Percentiles rank a stretch among this genome's conserved stretches.
phyloP scores from a whole-genome alignment of 2,329 filamentous ascomycete species.

The Penicillium crustosum region DNA sequence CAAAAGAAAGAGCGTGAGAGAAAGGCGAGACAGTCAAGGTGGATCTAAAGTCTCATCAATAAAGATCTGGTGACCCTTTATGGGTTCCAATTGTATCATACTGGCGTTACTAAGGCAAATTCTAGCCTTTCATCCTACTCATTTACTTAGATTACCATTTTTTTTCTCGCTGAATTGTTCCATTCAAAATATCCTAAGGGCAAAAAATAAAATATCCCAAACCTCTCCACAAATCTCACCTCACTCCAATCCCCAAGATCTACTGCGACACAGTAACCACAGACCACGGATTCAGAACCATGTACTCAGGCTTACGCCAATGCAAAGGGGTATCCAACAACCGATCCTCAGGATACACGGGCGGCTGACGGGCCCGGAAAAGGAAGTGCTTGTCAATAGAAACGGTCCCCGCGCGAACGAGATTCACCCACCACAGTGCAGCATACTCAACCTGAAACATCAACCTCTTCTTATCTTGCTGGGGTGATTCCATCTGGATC shows the following conservation, averaged over 20 bases:
- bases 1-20: slow-evolving; percentile 17
- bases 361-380: neutral
- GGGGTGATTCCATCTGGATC: neutral
- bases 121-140: neutral
- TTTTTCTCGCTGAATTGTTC: neutral
- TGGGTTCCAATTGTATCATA: slow-evolving; percentile 2
- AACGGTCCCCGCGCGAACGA: neutral
- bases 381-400: neutral
- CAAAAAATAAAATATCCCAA: neutral
- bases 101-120: slow-evolving; percentile 1
- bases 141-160: neutral
- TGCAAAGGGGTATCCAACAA: neutral
- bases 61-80: neutral
- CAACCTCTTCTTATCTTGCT: neutral
- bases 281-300: neutral
- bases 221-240: neutral
- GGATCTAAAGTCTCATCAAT: slow-evolving; percentile 12
- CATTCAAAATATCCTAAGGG: neutral
- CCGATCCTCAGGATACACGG: neutral
- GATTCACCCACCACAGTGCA: neutral
- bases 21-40: slow-evolving; percentile 18
- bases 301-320: neutral
- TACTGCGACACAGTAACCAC: neutral
- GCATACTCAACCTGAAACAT: neutral
- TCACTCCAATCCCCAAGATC: neutral